phyloP scores from a whole-genome alignment of 2,329 filamentous ascomycete species.

The Diaporthe vaccinii region DNA sequence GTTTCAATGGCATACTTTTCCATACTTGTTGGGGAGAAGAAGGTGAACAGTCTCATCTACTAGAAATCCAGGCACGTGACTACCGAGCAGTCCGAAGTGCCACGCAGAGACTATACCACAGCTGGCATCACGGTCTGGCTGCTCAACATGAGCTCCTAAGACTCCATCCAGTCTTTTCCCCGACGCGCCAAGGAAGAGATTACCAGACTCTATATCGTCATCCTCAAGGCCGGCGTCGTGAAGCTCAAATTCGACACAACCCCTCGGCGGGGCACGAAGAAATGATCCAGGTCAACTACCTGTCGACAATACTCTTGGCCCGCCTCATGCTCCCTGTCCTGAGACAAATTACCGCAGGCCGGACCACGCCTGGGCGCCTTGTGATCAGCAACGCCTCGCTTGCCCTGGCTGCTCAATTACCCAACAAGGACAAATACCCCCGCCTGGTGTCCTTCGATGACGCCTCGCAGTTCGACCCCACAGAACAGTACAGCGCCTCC shows the following conservation, averaged over 20 bases:
- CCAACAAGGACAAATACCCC: conserved; percentile 43
- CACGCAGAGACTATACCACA: conserved; percentile 45
- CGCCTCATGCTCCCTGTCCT: conserved; percentile 52
- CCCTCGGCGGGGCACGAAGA: conserved; percentile 55
- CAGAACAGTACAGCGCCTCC: conserved; percentile 43
- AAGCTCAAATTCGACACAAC: conserved; percentile 44
- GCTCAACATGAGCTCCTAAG: conserved; percentile 63
- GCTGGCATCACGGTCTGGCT: conserved; percentile 62
- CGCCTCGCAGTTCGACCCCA: conserved; percentile 37
- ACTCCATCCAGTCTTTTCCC: conserved; percentile 59
- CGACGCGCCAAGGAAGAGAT: conserved; percentile 50
- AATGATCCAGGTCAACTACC: conserved; percentile 56
- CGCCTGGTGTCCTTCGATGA: conserved; percentile 51
- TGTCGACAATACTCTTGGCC: conserved; percentile 52
- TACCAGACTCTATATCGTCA: conserved; percentile 56
- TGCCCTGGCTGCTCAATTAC: conserved; percentile 44
- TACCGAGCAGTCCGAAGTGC: too few relatives aligned
- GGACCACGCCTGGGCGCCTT: conserved; percentile 44
- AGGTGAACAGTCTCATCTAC: too few relatives aligned
- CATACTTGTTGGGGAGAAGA: too few relatives aligned
- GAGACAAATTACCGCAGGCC: conserved; percentile 45
- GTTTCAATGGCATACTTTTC: too few relatives aligned
- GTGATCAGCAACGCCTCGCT: conserved; percentile 51
- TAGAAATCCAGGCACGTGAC: too few relatives aligned
- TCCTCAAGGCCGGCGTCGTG: conserved; percentile 61